Conservation (phyloP, 1,139 yeast genomes). For the Candida gigantensis region DNA sequence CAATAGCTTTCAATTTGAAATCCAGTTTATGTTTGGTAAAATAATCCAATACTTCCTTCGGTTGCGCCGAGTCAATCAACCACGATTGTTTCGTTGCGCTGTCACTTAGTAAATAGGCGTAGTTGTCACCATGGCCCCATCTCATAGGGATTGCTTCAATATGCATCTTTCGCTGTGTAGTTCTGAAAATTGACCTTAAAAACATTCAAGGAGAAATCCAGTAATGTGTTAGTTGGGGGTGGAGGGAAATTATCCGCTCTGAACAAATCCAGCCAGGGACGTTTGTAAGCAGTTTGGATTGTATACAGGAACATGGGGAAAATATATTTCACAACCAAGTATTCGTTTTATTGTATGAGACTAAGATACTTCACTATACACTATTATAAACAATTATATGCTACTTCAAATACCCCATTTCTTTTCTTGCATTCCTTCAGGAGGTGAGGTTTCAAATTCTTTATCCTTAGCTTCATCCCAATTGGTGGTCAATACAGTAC, state of each 20-base stretch:
- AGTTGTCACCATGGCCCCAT: slow-evolving; percentile 93
- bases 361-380: no score
- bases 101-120: slow-evolving; percentile 77
- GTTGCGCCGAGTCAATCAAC: slow-evolving; percentile 92
- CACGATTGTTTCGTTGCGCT: slow-evolving; percentile 68
- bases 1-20: slow-evolving; percentile 65
- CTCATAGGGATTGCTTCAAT: slow-evolving; percentile 84
- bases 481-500: slow-evolving; percentile 89
- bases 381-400: not conserved
- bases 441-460: slow-evolving; percentile 72
- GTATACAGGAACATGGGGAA: not conserved
- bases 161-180: slow-evolving; percentile 61
- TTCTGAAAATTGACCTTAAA: slow-evolving; percentile 6
- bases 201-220: slow-evolving; percentile 5
- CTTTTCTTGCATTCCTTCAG: slow-evolving; percentile 63
- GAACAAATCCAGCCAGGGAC: no score
- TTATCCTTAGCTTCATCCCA: slow-evolving; percentile 86
- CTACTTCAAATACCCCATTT: slow-evolving; percentile 33
- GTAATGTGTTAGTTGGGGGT: no score
- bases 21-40: slow-evolving; percentile 25
- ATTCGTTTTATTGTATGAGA: no score
- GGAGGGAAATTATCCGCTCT: no score
- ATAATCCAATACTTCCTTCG: slow-evolving; percentile 49
- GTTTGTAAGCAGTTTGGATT: not conserved
- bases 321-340: not conserved